Evolutionary conservation across 2,329 filamentous ascomycete species (phyloP).

Genomic region (Xylariaceae sp.): DNA sequence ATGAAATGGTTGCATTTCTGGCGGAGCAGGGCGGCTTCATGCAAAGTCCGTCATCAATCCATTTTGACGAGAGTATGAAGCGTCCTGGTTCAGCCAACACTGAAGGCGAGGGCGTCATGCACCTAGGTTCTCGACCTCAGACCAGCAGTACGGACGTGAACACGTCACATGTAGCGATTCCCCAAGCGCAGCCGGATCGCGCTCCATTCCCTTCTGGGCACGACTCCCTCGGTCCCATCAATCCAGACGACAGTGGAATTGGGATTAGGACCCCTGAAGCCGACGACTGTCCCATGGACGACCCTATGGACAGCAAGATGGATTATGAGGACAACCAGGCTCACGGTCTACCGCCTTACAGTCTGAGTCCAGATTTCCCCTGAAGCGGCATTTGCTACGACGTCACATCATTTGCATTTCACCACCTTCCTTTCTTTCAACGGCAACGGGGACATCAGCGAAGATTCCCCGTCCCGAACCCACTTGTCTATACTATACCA

Average conservation of each 20-base stretch:
- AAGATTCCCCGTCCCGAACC: neutral
- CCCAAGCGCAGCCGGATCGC: conserved; percentile 46
- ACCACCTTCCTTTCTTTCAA: neutral
- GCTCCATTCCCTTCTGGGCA: conserved; percentile 49
- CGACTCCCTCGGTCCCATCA: conserved; percentile 39
- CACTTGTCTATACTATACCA: conserved; percentile 14
- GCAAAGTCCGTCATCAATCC: conserved; percentile 43
- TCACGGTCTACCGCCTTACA: conserved; percentile 29
- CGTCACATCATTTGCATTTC: too few species aligned
- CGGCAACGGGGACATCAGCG: conserved; percentile 3
- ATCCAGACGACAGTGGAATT: conserved; percentile 71
- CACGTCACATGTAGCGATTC: conserved; percentile 35
- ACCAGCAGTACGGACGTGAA: conserved; percentile 43
- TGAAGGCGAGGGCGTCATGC: conserved; percentile 34
- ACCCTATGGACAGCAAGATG: too few species aligned
- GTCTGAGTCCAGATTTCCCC: conserved; percentile 14
- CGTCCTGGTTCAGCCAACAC: conserved; percentile 25
- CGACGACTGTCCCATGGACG: conserved; percentile 58
- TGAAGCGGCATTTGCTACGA: conserved; percentile 1
- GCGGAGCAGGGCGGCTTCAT: conserved; percentile 90
- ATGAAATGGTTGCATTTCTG: conserved; percentile 89
- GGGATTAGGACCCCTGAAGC: conserved; percentile 62
- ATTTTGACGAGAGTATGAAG: conserved; percentile 25
- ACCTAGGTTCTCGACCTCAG: conserved; percentile 39
- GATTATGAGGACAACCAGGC: conserved; percentile 38